These are phyloP conservation scores for Heterobasidion irregulare DNA, from an alignment of 1,284 basidiomycete genomes.

Conservation along the genomic window DNA sequence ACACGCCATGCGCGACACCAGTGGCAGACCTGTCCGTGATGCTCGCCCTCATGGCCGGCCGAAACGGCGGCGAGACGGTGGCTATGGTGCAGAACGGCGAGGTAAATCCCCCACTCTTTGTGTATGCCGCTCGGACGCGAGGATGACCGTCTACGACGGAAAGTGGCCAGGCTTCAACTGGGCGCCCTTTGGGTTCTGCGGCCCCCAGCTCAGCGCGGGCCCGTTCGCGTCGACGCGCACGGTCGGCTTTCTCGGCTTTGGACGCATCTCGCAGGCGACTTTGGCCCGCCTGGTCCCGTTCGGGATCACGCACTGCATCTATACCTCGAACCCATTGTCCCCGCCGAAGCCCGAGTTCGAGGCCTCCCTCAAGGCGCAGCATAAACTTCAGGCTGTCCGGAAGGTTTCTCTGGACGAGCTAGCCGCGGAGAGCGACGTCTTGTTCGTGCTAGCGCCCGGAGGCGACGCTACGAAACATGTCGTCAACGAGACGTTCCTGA, in stretches of 20 bases:
- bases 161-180: constrained; percentile 61
- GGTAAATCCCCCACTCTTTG: constrained; percentile 27
- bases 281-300: constrained; percentile 75
- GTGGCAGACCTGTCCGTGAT: constrained; percentile 86
- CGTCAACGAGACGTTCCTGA: constrained; percentile 65
- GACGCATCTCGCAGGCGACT: constrained; percentile 81
- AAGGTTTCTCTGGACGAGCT: constrained; percentile 61
- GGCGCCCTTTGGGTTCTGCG: constrained; percentile 77
- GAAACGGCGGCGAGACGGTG: constrained; percentile 64
- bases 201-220: constrained; percentile 64
- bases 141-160: constrained; percentile 9
- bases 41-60: constrained; percentile 85
- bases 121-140: neutral
- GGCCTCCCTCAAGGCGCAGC: constrained; percentile 31
- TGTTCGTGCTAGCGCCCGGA: constrained; percentile 82
- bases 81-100: constrained; percentile 60
- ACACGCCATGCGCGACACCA: constrained; percentile 17
- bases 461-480: constrained; percentile 67
- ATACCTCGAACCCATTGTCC: constrained; percentile 48
- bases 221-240: constrained; percentile 48
- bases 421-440: constrained; percentile 67
- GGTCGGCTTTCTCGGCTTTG: constrained; percentile 90
- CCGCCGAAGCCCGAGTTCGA: constrained; percentile 34
- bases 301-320: constrained; percentile 62
- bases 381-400: constrained; percentile 44